Conservation (phyloP, 2,329 filamentous ascomycete species). For the Fusarium nelsonii region DNA sequence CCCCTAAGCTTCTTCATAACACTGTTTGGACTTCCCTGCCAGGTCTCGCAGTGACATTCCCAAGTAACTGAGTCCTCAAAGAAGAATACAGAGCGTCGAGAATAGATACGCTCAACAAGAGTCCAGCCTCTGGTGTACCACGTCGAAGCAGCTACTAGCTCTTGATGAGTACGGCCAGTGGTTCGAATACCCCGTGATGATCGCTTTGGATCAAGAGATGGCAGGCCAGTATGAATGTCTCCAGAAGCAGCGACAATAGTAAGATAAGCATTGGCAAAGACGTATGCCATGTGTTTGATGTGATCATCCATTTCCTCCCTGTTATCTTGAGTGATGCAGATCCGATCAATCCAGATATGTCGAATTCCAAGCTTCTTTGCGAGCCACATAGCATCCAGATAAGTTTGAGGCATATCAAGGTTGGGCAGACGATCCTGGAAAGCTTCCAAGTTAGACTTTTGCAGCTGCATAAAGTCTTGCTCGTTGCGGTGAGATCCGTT, state of each 20-base stretch:
- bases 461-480: constrained; percentile 50
- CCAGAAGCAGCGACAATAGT: constrained; percentile 60
- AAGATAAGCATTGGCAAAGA: constrained; percentile 60
- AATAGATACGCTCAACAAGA: constrained; percentile 58
- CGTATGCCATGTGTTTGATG: constrained; percentile 59
- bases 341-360: constrained; percentile 61
- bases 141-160: constrained; percentile 54
- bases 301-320: constrained; percentile 55
- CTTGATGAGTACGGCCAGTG: constrained; percentile 52
- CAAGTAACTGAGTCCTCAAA: constrained; percentile 59
- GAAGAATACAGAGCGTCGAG: constrained; percentile 58
- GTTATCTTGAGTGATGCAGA: constrained; percentile 62
- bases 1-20: constrained; percentile 51
- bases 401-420: constrained; percentile 56
- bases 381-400: constrained; percentile 60
- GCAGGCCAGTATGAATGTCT: constrained; percentile 55
- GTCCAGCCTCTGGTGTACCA: constrained; percentile 60
- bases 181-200: constrained; percentile 45
- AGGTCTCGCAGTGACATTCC: constrained; percentile 61
- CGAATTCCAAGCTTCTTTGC: constrained; percentile 58
- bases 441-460: constrained; percentile 54
- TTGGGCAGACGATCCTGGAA: constrained; percentile 55
- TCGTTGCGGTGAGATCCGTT: constrained; percentile 53
- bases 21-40: constrained; percentile 53
- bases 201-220: constrained; percentile 54